Percentiles rank a stretch among this genome's conserved stretches.
phyloP scores from a whole-genome alignment of 2,329 filamentous ascomycete genomes.

The Pleomassaria siparia region DNA sequence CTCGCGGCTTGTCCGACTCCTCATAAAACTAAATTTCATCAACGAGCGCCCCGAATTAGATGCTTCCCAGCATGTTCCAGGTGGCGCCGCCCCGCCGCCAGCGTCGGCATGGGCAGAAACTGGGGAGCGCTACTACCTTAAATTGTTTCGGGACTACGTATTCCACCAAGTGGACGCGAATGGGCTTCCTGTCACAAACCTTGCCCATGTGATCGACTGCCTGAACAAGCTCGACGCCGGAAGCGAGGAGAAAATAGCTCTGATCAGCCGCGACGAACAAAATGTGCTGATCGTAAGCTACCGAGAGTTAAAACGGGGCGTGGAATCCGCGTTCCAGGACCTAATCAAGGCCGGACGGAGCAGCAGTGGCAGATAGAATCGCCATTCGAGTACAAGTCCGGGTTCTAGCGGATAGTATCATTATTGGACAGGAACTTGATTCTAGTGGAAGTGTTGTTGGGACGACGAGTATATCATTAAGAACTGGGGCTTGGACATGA shows the following conservation, averaged over 20 bases:
- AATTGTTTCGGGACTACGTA: conserved; percentile 94
- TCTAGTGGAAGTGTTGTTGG: neutral
- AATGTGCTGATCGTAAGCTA: conserved; percentile 87
- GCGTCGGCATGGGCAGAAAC: conserved; percentile 78
- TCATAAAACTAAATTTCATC: conserved; percentile 82
- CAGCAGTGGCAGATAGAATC: conserved; percentile 3
- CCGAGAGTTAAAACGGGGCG: conserved; percentile 74
- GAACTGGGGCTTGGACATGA: neutral
- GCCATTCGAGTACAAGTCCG: neutral
- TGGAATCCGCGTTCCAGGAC: conserved; percentile 64
- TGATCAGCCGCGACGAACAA: conserved; percentile 89
- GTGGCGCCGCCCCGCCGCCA: conserved; percentile 28
- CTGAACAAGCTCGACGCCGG: conserved; percentile 93
- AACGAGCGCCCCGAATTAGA: conserved; percentile 89
- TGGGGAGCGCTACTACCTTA: conserved; percentile 87
- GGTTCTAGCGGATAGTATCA: neutral
- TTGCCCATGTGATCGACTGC: conserved; percentile 83
- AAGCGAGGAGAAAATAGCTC: conserved; percentile 78
- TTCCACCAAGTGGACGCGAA: conserved; percentile 92
- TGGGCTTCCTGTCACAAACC: conserved; percentile 78
- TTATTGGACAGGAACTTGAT: neutral
- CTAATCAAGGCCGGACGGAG: conserved; percentile 42
- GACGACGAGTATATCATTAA: neutral
- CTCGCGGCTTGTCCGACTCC: conserved; percentile 75
- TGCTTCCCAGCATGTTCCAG: conserved; percentile 56